A percentile compares a stretch with the other conserved stretches of the same genome.
Evolutionary conservation across 192 early-diverging fungal genomes (phyloP).

Genomic region (Coemansia sp.): DNA sequence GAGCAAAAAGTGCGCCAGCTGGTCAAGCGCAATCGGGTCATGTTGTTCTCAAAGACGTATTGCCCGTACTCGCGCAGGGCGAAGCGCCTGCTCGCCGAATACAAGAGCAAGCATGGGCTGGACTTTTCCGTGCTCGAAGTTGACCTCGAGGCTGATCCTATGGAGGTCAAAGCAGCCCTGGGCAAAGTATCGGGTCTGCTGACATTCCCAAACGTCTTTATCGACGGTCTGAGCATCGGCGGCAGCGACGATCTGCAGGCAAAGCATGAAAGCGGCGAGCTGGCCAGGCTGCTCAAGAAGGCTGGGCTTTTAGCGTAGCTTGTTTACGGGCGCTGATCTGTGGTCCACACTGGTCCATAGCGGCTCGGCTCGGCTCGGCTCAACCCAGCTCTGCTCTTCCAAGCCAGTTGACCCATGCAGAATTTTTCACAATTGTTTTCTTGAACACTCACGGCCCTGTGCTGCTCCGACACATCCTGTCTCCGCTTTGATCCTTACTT

Average conservation of each 20-base stretch:
- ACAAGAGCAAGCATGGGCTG: constrained; percentile 34
- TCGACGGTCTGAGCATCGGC: constrained; percentile 64
- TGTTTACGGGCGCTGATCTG: not conserved
- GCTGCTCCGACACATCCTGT: too few species aligned
- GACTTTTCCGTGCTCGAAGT: constrained; percentile 56
- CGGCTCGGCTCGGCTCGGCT: not conserved
- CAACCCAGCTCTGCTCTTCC: too few species aligned
- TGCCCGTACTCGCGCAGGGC: constrained; percentile 68
- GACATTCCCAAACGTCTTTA: constrained; percentile 70
- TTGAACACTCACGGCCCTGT: too few species aligned
- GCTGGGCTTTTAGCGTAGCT: constrained; percentile 19
- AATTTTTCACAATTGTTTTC: too few species aligned
- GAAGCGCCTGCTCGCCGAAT: constrained; percentile 52
- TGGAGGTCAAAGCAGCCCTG: constrained; percentile 55
- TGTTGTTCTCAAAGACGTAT: constrained; percentile 74
- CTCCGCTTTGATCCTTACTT: too few species aligned
- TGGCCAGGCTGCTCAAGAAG: constrained; percentile 46
- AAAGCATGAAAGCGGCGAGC: constrained; percentile 49
- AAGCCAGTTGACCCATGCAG: too few species aligned
- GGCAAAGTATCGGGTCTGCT: constrained; percentile 50
- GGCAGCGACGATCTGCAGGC: constrained; percentile 56
- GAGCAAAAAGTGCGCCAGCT: constrained; percentile 25
- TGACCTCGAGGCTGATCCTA: constrained; percentile 42
- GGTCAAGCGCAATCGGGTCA: constrained; percentile 38
- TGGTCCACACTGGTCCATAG: not conserved